Evolutionary conservation across 164 flowering plant species (phyloP).

Genomic region (Hamamelis virginiana): DNA sequence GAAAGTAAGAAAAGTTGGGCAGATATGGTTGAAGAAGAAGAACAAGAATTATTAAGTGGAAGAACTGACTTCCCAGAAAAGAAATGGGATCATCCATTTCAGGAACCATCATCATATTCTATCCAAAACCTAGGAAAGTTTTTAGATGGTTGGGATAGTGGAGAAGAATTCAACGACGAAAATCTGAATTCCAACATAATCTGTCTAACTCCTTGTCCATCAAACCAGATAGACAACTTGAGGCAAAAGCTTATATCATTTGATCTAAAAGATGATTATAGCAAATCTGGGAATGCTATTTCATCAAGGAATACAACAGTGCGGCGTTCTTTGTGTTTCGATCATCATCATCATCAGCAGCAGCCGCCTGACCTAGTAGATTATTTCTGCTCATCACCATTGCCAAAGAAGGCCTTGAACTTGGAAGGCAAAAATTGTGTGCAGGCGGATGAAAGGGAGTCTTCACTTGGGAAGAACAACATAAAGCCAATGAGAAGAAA

Average conservation of each 20-base stretch:
- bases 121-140: background rate
- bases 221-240: conserved; percentile 18
- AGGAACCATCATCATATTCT: conserved; percentile 10
- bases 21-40: conserved; percentile 78
- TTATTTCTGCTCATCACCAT: conserved; percentile 12
- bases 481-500: conserved; percentile 22
- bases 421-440: conserved; percentile 9
- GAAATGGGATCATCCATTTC: conserved; percentile 3
- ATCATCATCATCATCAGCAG: too few species aligned
- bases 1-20: conserved; percentile 62
- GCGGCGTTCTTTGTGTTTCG: conserved; percentile 41
- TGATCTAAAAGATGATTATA: conserved; percentile 22
- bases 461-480: conserved; percentile 9
- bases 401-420: conserved; percentile 19
- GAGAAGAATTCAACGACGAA: conserved; percentile 34
- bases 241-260: conserved; percentile 23
- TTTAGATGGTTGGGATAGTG: conserved; percentile 8
- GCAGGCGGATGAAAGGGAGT: conserved; percentile 12
- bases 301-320: conserved; percentile 22
- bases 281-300: conserved; percentile 2
- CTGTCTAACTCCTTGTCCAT: conserved; percentile 14
- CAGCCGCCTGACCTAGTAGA: conserved; percentile 10
- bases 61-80: background rate
- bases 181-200: conserved; percentile 40
- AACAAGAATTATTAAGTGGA: conserved; percentile 20